Evolutionary conservation across 768 basidiomycete species (phyloP), one percentile per base, ranked within the genome.

Genomic region (Myochromella boudieri): DNA sequence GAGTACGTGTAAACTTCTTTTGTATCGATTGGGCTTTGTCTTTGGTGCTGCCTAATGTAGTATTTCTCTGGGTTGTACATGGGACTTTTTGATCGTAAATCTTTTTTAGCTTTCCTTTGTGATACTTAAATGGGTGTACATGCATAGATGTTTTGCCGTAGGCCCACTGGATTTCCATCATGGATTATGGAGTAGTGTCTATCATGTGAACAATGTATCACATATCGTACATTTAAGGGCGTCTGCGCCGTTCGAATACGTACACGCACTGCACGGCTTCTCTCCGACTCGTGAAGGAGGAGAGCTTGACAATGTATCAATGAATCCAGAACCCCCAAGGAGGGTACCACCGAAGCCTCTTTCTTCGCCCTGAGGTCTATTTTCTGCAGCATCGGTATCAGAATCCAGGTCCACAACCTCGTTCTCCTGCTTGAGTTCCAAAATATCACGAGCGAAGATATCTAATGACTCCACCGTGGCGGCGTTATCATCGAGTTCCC

Each of bases 331-430:
- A 11, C 77, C 71, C 36, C 79, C 78, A 25, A 91, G 72, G 34
- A 90, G 61, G 18, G 89, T 91, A 20, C 89, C 88, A 42, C 77
- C 76, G 60, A 91, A 91, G 2, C 84, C 89, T 52, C 70, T 73
- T 10, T 76, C 82, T 65, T 87, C 85, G 38, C 77, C 74, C 46
- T 72, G 69, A 47, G 70, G 69, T 42, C 61, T 62, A 27, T 70
- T 69, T 7, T 69, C 76, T 18, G 82, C 78, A 20, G 70, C 66
- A 55, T 82, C 80, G 14, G 72, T 70, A 55, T 81, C 80, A 18
- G 72, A 70, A 55, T 68, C 65, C 33, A 81, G 68, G n/a, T 78
- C 80, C 20, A 79, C 68, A 21, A 81, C 75, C 60, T 87, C 85
- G 21, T 68, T 71, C 49, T 81, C 78, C 60, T 84, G 82, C 47